Conservation (phyloP, 2,329 filamentous ascomycete species). For the Periconia sp. region DNA sequence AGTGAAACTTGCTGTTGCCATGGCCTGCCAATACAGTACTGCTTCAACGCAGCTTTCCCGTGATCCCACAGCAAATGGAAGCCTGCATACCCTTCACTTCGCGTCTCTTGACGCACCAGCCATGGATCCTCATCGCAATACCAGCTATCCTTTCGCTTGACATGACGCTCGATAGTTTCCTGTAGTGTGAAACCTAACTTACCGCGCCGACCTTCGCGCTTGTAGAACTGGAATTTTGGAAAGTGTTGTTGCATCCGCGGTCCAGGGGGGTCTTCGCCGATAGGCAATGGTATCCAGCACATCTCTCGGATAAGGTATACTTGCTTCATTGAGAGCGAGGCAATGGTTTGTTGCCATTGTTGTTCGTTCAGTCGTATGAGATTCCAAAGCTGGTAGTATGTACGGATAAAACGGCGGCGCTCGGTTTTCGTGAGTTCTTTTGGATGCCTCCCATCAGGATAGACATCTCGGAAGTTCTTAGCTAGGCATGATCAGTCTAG, state of each 20-base stretch:
- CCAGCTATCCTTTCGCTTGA: no score
- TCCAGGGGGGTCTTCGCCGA: conserved; percentile 5
- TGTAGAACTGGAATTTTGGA: no score
- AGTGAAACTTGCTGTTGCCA: no score
- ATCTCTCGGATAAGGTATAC: conserved; percentile 7
- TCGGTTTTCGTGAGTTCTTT: conserved; percentile 1
- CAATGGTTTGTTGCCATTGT: background rate
- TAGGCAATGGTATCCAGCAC: conserved; percentile 3
- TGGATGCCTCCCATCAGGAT: background rate
- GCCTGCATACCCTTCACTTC: no score
- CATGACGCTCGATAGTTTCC: no score
- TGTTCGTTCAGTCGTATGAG: background rate
- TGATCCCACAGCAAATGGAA: no score
- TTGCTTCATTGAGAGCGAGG: conserved; percentile 1
- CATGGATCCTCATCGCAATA: no score
- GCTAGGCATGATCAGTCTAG: background rate
- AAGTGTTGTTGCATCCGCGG: background rate
- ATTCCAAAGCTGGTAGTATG: conserved; percentile 8
- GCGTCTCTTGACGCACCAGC: no score
- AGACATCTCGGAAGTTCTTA: background rate
- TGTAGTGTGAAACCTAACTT: no score
- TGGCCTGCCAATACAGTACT: no score
- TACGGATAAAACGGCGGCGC: conserved; percentile 7
- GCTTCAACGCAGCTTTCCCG: no score
- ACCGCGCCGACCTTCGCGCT: no score